Evolutionary conservation across 2,329 filamentous ascomycete species (phyloP).

Genomic region (Nothophoma quercina): DNA sequence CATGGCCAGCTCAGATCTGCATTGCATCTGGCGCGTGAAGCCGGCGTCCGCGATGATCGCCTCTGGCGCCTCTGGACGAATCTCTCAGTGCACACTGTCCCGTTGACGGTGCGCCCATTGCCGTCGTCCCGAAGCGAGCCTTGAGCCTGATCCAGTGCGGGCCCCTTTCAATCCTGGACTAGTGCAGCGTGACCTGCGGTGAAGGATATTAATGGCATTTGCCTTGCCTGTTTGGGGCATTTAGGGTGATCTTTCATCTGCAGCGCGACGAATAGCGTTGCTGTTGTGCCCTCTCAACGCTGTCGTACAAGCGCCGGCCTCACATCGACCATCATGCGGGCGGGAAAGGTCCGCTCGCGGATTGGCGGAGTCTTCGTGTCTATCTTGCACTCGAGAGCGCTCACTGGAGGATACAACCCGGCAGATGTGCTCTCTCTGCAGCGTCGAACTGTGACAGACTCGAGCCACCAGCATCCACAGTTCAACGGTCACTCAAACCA

Average conservation of each 20-base stretch:
- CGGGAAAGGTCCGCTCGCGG: slow-evolving; percentile 34
- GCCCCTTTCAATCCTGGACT: slow-evolving; percentile 16
- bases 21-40: slow-evolving; percentile 27
- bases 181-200: slow-evolving; percentile 19
- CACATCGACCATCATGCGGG: slow-evolving; percentile 35
- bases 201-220: slow-evolving; percentile 46
- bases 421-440: slow-evolving; percentile 47
- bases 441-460: slow-evolving; percentile 38
- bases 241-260: slow-evolving; percentile 30
- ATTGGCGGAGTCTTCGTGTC: slow-evolving; percentile 39
- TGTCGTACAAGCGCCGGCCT: slow-evolving; percentile 45
- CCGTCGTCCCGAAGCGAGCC: slow-evolving; percentile 37
- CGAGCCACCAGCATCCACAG: slow-evolving; percentile 43
- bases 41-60: slow-evolving; percentile 36
- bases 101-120: slow-evolving; percentile 15
- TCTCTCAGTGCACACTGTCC: slow-evolving; percentile 20
- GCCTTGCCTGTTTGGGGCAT: slow-evolving; percentile 29
- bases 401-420: slow-evolving; percentile 38
- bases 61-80: slow-evolving; percentile 28
- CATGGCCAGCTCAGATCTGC: slow-evolving; percentile 39
- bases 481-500: slow-evolving; percentile 39
- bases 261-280: slow-evolving; percentile 39
- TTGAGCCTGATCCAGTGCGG: slow-evolving; percentile 26
- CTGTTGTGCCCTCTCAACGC: slow-evolving; percentile 36
- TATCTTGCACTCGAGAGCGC: slow-evolving; percentile 30